Percentiles rank a stretch among this genome's conserved stretches.
Evolutionary conservation across 2,329 filamentous ascomycete species (phyloP).

Genomic region (Blastomyces parvus): DNA sequence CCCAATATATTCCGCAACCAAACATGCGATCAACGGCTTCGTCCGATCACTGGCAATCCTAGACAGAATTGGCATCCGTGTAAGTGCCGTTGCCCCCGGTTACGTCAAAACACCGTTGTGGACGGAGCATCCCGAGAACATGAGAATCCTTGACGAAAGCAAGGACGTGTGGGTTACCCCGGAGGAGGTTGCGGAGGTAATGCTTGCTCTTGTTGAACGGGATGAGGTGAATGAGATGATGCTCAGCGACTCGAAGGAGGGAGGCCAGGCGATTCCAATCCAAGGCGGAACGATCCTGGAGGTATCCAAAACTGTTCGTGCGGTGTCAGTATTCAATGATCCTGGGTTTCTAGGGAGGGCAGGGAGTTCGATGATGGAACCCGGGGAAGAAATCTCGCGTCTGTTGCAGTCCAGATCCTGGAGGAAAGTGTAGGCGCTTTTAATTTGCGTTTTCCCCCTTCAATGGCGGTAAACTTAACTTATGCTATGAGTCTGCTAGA

Average conservation of each 20-base stretch:
- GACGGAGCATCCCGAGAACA: conserved; percentile 53
- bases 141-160: conserved; percentile 41
- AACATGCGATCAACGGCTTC: conserved; percentile 42
- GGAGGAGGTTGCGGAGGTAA: conserved; percentile 51
- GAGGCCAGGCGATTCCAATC: conserved; percentile 27
- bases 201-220: conserved; percentile 48
- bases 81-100: conserved; percentile 52
- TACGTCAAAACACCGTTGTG: conserved; percentile 54
- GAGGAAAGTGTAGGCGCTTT: conserved; percentile 28
- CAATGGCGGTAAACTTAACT: background rate
- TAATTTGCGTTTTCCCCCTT: background rate
- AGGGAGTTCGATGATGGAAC: conserved; percentile 41
- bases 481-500: background rate
- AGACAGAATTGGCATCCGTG: conserved; percentile 42
- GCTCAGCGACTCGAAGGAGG: conserved; percentile 22
- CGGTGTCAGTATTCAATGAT: conserved; percentile 44
- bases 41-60: conserved; percentile 43
- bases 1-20: conserved; percentile 42
- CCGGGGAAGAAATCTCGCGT: conserved; percentile 40
- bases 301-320: conserved; percentile 45
- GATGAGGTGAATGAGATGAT: conserved; percentile 32
- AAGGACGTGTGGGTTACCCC: conserved; percentile 50
- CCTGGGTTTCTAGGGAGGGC: conserved; percentile 41
- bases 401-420: conserved; percentile 42
- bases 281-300: conserved; percentile 47